Percentiles rank a stretch among this genome's conserved stretches.
Conservation (phyloP, 208 protist species). For the Wallacemonas sp. region DNA sequence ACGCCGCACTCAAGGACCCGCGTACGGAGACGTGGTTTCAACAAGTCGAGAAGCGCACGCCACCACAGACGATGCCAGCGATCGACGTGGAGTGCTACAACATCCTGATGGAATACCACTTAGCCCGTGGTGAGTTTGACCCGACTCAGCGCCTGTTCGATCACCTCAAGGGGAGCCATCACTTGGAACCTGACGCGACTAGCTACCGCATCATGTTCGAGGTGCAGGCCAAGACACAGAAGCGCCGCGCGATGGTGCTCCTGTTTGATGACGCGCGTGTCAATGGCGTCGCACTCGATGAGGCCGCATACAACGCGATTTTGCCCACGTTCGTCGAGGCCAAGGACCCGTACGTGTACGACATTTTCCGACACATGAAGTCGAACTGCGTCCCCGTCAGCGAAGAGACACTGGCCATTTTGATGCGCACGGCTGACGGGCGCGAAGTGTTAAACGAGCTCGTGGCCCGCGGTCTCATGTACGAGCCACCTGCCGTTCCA, state of each 20-base stretch:
- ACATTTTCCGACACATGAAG: conserved; percentile 86
- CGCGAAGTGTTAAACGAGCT: conserved; percentile 40
- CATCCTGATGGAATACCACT: conserved; percentile 67
- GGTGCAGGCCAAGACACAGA: conserved; percentile 35
- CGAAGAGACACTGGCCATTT: conserved; percentile 71
- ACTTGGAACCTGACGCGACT: conserved; percentile 52
- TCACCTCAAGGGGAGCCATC: conserved; percentile 48
- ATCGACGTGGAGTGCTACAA: conserved; percentile 60
- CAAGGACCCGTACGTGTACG: conserved; percentile 58
- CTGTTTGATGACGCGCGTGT: conserved; percentile 84
- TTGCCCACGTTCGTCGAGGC: conserved; percentile 53
- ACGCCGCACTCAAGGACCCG: conserved; percentile 40
- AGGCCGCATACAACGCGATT: conserved; percentile 81
- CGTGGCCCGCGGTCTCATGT: conserved; percentile 48
- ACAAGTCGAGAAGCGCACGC: conserved; percentile 14
- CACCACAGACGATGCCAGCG: conserved; percentile 11
- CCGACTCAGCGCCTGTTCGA: conserved; percentile 61
- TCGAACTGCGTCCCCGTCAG: conserved; percentile 45
- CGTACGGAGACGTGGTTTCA: conserved; percentile 62
- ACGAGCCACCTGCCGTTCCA: conserved; percentile 21
- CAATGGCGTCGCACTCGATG: conserved; percentile 49
- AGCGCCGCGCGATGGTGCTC: conserved; percentile 31
- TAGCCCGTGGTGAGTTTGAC: conserved; percentile 34
- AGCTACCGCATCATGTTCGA: conserved; percentile 75
- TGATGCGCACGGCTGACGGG: conserved; percentile 60